Evolutionary conservation across 306 rosid genomes (phyloP), one percentile per base, ranked within the genome.

Genomic region (Carpinus viminea): DNA sequence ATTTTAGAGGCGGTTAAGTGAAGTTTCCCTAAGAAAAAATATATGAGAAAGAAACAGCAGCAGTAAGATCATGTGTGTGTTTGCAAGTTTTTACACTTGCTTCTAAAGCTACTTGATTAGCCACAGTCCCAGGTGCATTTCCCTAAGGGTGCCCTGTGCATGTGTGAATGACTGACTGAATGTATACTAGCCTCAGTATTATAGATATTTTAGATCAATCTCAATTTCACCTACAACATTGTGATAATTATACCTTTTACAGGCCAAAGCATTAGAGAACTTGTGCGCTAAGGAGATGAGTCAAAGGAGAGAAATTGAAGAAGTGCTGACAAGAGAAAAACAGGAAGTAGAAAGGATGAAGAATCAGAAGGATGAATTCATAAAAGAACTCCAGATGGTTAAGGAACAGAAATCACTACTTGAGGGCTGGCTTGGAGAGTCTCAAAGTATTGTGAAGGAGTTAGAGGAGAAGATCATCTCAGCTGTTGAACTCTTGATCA

Each of bases 401-500:
- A 79, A 73, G 80, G 86, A 84, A 61, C 89, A 90, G 75, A 92
- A 82, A 77, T 86, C 82, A 70, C 68, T 55, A 12, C 90, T 91
- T 31, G 85, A 68, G 69, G 73, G 77, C 75, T 86, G 83, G 86
- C 24, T 89, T 75, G 81, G 72, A 55, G 91, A 90, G 79, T 86
- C 90, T 62, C 86, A 84, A 55, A 46, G 76, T 72, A 55, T 21
- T 0, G 91, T 31, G 66, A 47, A 86, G 79, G 96, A 90, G 85
- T 86, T 93, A 84, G 98, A 95, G 84, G 93, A 88, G 89, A 95
- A 90, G 82, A 84, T 93, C 68, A 31, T 95, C 68, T 83, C 90
- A 77, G 98, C 98, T 20, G 93, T 86, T 71, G 83, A 76, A 54
- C 97, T 95, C 64, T 84, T 95, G 86, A 89, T 88, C 68, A 91